Percentiles rank a stretch among this genome's conserved stretches.
These are phyloP conservation scores for Dictyostelium intermedium DNA, from an alignment of 78 protist genomes.

Conservation along the genomic window DNA sequence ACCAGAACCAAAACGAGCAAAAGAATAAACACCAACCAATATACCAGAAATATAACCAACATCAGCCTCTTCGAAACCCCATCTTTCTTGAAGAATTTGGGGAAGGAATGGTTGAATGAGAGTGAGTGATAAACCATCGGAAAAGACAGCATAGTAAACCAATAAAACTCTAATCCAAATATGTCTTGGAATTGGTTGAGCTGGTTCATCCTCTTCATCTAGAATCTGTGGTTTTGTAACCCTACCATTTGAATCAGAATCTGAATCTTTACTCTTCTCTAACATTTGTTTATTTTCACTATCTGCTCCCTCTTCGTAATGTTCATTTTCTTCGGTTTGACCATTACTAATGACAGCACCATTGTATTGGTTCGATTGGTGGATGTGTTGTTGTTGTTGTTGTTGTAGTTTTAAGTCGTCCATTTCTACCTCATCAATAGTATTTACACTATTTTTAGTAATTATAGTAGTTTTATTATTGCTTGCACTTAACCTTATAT, in stretches of 20 bases:
- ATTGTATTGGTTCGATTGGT: background rate
- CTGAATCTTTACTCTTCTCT: background rate
- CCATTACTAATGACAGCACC: background rate
- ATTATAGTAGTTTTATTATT: background rate
- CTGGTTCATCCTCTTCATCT: background rate
- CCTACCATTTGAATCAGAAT: background rate
- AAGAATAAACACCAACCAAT: constrained; percentile 20
- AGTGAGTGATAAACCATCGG: constrained; percentile 53
- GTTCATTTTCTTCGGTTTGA: background rate
- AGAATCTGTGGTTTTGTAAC: background rate
- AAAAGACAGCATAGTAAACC: constrained; percentile 12
- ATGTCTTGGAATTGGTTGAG: constrained; percentile 38
- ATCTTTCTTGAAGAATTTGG: background rate
- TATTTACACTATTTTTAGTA: background rate
- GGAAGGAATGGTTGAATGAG: constrained; percentile 70
- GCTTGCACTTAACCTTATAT: background rate
- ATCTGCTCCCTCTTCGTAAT: background rate
- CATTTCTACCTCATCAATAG: background rate
- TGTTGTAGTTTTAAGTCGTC: background rate
- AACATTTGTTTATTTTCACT: background rate
- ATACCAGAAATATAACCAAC: constrained; percentile 40
- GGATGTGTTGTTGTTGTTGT: background rate
- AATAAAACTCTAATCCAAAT: constrained; percentile 41
- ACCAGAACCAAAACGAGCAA: constrained; percentile 67
- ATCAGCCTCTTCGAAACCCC: constrained; percentile 20